A percentile compares a stretch with the other conserved stretches of the same genome.
phyloP scores from a whole-genome alignment of 1,139 yeast genomes.

The Ogataea hybrid region DNA sequence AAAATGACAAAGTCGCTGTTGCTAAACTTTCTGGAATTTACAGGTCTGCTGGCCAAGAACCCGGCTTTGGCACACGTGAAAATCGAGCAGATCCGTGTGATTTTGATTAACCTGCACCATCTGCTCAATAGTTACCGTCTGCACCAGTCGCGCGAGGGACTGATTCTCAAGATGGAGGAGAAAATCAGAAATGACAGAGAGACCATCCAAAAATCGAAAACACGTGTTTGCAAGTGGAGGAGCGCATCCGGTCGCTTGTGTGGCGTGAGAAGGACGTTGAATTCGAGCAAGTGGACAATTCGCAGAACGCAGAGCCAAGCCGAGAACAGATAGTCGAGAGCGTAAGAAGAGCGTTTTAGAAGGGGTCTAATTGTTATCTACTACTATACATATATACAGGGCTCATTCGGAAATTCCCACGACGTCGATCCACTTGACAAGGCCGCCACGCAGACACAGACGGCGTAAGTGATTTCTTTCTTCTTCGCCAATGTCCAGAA shows the following conservation, averaged over 20 bases:
- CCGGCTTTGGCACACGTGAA: slow-evolving; percentile 48
- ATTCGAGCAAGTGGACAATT: neutral
- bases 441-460: slow-evolving; percentile 27
- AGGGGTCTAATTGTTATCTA: neutral
- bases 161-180: slow-evolving; percentile 48
- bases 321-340: slow-evolving; percentile 8
- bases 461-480: slow-evolving; percentile 33
- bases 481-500: slow-evolving; percentile 24
- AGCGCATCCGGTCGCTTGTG: slow-evolving; percentile 34
- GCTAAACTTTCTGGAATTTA: slow-evolving; percentile 50
- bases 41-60: slow-evolving; percentile 49
- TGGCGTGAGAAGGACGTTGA: slow-evolving; percentile 3
- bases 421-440: slow-evolving; percentile 11
- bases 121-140: slow-evolving; percentile 55
- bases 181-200: slow-evolving; percentile 43
- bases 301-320: neutral
- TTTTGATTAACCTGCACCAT: slow-evolving; percentile 55
- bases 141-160: slow-evolving; percentile 58
- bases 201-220: slow-evolving; percentile 44
- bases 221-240: slow-evolving; percentile 38
- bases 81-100: slow-evolving; percentile 48
- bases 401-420: neutral
- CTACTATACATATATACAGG: neutral
- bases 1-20: slow-evolving; percentile 56
- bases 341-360: neutral